These are phyloP conservation scores for Carpinus fangiana DNA, from an alignment of 306 rosid genomes.

Conservation along the genomic window DNA sequence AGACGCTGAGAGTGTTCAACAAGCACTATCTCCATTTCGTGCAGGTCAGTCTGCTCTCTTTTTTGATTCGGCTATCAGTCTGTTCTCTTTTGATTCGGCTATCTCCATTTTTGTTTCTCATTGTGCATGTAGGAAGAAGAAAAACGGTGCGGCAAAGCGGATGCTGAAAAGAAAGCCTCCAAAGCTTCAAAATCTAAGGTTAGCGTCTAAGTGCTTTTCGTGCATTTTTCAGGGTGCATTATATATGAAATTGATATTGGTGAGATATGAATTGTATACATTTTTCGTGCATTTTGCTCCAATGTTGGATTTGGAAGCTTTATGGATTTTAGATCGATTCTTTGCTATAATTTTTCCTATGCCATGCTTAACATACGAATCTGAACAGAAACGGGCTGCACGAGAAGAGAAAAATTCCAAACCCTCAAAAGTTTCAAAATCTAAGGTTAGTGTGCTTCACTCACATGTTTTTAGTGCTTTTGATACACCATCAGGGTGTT, in stretches of 20 bases:
- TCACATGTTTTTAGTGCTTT: neutral
- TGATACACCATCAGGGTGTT: neutral
- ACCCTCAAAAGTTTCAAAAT: conserved; percentile 15
- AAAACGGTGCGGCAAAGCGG: conserved; percentile 45
- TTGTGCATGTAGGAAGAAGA: conserved; percentile 63
- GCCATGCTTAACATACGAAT: neutral
- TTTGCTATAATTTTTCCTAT: neutral
- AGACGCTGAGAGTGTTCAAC: conserved; percentile 71
- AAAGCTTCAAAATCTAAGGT: conserved; percentile 40
- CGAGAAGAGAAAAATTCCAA: neutral
- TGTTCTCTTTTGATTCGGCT: neutral
- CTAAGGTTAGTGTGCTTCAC: conserved; percentile 32
- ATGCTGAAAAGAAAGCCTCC: conserved; percentile 37
- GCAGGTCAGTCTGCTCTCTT: conserved; percentile 50
- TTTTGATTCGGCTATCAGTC: conserved; percentile 4
- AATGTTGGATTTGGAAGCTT: neutral
- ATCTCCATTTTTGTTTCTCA: neutral
- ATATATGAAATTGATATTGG: neutral
- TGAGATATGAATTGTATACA: neutral
- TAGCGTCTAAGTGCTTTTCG: neutral
- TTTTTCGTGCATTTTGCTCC: neutral
- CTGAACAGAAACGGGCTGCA: neutral
- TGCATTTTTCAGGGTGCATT: neutral
- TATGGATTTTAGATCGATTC: neutral
- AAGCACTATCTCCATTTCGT: conserved; percentile 75